Conservation (phyloP, 2,329 filamentous ascomycete species). For the Knufia fluminis region DNA sequence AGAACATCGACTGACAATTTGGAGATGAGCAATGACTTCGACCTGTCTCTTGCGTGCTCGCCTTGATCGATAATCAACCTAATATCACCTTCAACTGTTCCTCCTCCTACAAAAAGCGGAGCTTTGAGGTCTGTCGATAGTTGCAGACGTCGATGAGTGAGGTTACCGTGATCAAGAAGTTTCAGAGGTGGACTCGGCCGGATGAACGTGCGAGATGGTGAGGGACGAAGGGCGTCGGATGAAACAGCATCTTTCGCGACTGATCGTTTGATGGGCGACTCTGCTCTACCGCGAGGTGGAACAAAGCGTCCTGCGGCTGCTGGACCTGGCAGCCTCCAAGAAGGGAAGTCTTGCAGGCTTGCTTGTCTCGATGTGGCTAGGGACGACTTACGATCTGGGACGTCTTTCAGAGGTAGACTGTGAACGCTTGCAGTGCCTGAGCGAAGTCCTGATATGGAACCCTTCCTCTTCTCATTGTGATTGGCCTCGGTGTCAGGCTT, state of each 20-base stretch:
- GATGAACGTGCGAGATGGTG: constrained; percentile 42
- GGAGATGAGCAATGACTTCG: constrained; percentile 36
- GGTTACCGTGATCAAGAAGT: constrained; percentile 40
- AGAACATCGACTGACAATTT: constrained; percentile 44
- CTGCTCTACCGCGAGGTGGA: constrained; percentile 36
- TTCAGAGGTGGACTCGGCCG: constrained; percentile 39
- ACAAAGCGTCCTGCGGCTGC: constrained; percentile 28
- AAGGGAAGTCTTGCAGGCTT: constrained; percentile 20
- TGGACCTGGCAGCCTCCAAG: constrained; percentile 19
- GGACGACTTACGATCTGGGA: constrained; percentile 21
- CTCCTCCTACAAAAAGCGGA: constrained; percentile 46
- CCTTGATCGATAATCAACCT: constrained; percentile 38
- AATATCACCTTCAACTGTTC: constrained; percentile 44
- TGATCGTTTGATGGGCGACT: constrained; percentile 41
- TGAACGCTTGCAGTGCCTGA: constrained; percentile 16
- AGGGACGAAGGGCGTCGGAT: constrained; percentile 32
- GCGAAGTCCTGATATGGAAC: not conserved
- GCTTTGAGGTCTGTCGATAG: constrained; percentile 43
- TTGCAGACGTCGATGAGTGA: constrained; percentile 41
- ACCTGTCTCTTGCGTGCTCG: constrained; percentile 30
- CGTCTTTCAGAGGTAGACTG: constrained; percentile 18
- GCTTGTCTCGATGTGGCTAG: constrained; percentile 12
- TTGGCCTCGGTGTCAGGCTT: too few species aligned
- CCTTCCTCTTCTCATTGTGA: not conserved
- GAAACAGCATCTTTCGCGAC: constrained; percentile 34